A percentile compares a stretch with the other conserved stretches of the same genome.
Conservation (phyloP, 78 protist species). For the Pigoraptor vietnamica region DNA sequence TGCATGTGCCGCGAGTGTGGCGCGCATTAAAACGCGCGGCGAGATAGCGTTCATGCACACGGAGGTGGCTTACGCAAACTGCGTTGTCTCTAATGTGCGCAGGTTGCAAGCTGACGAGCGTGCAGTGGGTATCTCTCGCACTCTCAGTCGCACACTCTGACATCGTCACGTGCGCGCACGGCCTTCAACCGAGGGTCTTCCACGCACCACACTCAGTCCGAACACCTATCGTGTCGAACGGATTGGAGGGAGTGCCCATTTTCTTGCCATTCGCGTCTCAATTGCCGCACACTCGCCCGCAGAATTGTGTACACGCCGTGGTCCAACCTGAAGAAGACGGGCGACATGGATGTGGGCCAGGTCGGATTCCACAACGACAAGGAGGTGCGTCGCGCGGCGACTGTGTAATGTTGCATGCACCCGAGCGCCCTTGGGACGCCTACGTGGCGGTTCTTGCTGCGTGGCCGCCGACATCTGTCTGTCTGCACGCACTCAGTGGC, state of each 20-base stretch:
- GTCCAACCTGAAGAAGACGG: constrained; percentile 83
- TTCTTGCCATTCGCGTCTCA: too few relatives aligned
- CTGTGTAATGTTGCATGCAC: background rate
- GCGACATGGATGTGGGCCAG: constrained; percentile 88
- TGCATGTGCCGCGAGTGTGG: background rate
- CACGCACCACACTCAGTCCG: too few relatives aligned
- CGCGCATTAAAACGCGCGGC: background rate
- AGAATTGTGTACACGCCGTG: constrained; percentile 84
- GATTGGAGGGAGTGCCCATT: too few relatives aligned
- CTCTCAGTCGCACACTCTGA: too few relatives aligned
- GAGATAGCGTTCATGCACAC: background rate
- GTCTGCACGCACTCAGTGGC: too few relatives aligned
- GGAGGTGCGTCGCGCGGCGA: background rate
- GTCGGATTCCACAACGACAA: constrained; percentile 59
- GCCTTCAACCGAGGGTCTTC: too few relatives aligned
- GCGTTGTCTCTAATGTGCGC: background rate
- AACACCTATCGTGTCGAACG: too few relatives aligned
- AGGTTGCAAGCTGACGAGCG: constrained; percentile 55
- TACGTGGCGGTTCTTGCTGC: too few relatives aligned
- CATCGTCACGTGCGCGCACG: too few relatives aligned
- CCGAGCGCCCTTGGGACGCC: background rate
- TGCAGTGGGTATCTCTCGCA: too few relatives aligned
- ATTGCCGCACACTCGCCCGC: too few relatives aligned
- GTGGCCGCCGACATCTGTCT: too few relatives aligned
- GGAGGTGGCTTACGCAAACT: background rate